These are phyloP conservation scores for Tephrocybe sp. DNA, from an alignment of 768 basidiomycete species.

Conservation along the genomic window DNA sequence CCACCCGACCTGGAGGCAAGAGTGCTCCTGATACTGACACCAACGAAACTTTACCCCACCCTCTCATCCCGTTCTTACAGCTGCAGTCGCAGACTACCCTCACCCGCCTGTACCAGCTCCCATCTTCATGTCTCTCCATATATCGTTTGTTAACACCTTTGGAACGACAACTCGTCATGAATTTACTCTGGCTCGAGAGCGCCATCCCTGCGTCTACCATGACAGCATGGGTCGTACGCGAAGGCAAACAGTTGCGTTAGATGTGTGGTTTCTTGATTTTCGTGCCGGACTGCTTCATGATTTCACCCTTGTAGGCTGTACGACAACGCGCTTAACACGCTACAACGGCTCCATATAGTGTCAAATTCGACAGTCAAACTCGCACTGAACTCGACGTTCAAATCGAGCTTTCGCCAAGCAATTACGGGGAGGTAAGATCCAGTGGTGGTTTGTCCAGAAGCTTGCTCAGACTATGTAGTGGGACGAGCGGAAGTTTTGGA, in stretches of 20 bases:
- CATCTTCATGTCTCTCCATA: slow-evolving; percentile 87
- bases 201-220: slow-evolving; percentile 65
- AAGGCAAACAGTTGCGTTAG: slow-evolving; percentile 61
- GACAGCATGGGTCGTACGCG: slow-evolving; percentile 72
- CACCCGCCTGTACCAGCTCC: slow-evolving; percentile 76
- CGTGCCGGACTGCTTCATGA: slow-evolving; percentile 12
- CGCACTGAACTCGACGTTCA: slow-evolving; percentile 72
- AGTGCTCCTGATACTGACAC: background rate
- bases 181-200: slow-evolving; percentile 83
- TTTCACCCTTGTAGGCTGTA: slow-evolving; percentile 52
- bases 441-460: background rate
- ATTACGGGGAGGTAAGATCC: slow-evolving; percentile 77
- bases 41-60: slow-evolving; percentile 40
- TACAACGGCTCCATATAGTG: slow-evolving; percentile 69
- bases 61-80: slow-evolving; percentile 75
- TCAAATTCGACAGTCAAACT: slow-evolving; percentile 58
- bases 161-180: slow-evolving; percentile 85
- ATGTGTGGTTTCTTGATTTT: slow-evolving; percentile 10
- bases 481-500: slow-evolving; percentile 81
- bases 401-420: slow-evolving; percentile 75
- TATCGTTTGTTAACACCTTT: slow-evolving; percentile 85
- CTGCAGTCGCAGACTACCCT: slow-evolving; percentile 76
- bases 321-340: slow-evolving; percentile 60
- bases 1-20: background rate
- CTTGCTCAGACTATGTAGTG: slow-evolving; percentile 38